Conservation (phyloP, 2,329 filamentous ascomycete genomes). For the Nemania sp. region DNA sequence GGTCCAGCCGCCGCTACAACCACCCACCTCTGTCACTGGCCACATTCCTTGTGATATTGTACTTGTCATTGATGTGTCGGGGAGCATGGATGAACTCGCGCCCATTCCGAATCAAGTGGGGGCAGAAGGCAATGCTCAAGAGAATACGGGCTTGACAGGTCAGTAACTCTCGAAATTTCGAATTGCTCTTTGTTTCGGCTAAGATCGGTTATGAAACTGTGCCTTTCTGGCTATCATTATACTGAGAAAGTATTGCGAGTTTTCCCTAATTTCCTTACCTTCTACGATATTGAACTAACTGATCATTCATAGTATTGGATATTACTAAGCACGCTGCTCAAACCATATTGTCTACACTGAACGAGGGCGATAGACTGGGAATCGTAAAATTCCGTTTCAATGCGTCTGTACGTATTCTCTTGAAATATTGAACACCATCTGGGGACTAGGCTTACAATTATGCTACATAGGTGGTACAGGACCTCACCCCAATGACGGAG, state of each 20-base stretch:
- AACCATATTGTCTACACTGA: constrained; percentile 60
- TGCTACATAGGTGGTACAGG: constrained; percentile 44
- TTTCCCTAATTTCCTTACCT: no score
- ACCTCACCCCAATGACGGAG: constrained; percentile 51
- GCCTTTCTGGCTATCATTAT: no score
- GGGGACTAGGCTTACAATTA: background rate
- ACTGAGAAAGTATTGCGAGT: no score
- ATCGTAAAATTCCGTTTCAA: constrained; percentile 57
- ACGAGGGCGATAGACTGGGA: constrained; percentile 57
- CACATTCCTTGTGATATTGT: constrained; percentile 63
- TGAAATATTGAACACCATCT: background rate
- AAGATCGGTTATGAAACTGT: no score
- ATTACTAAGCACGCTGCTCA: constrained; percentile 62
- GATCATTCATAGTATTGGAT: constrained; percentile 48
- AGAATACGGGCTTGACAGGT: no score
- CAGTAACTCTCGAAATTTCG: no score
- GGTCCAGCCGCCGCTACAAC: constrained; percentile 48
- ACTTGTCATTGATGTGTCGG: constrained; percentile 63
- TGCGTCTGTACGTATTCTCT: constrained; percentile 37
- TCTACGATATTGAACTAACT: no score
- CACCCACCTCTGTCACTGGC: constrained; percentile 28
- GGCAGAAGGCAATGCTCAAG: no score
- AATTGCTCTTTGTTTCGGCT: no score
- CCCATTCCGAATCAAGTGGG: constrained; percentile 46
- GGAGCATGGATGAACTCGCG: constrained; percentile 55